These are phyloP conservation scores for Phytophthora fragariaefolia DNA, from an alignment of 352 stramenopile species.

Conservation along the genomic window DNA sequence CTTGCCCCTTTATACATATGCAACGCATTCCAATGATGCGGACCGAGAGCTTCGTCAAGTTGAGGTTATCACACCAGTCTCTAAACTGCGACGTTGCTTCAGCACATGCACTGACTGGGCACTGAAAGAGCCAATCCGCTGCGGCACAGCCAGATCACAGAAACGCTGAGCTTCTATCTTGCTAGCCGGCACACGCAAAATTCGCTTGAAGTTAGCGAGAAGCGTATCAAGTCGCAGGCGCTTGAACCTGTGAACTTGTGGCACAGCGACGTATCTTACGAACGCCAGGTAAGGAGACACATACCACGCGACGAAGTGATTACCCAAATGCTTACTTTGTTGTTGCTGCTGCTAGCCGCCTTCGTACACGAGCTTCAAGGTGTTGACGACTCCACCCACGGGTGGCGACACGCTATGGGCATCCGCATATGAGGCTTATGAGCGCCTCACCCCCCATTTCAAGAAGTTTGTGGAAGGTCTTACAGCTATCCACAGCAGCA, in stretches of 20 bases:
- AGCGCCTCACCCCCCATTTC: slow-evolving; percentile 48
- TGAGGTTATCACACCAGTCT: slow-evolving; percentile 1
- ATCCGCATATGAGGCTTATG: slow-evolving; percentile 52
- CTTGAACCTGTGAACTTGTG: slow-evolving; percentile 37
- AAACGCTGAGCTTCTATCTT: not conserved
- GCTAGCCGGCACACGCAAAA: not conserved
- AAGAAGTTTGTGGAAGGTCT: slow-evolving; percentile 51
- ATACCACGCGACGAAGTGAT: not conserved
- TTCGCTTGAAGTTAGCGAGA: slow-evolving; percentile 12
- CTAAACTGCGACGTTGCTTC: not conserved
- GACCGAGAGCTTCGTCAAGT: too few relatives aligned
- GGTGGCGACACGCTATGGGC: slow-evolving; percentile 56
- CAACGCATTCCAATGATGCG: too few relatives aligned
- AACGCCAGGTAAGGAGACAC: slow-evolving; percentile 29
- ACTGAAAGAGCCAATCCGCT: not conserved
- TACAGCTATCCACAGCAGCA: slow-evolving; percentile 56
- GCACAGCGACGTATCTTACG: slow-evolving; percentile 50
- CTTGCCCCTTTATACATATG: too few relatives aligned
- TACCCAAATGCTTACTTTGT: not conserved
- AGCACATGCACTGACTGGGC: not conserved
- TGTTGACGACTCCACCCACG: slow-evolving; percentile 37
- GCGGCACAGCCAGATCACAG: not conserved
- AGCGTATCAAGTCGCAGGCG: slow-evolving; percentile 21
- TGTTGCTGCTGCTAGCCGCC: slow-evolving; percentile 22
- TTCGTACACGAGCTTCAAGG: slow-evolving; percentile 33